phyloP scores from a whole-genome alignment of 1,139 yeast genomes.

The Ashbya aceris region DNA sequence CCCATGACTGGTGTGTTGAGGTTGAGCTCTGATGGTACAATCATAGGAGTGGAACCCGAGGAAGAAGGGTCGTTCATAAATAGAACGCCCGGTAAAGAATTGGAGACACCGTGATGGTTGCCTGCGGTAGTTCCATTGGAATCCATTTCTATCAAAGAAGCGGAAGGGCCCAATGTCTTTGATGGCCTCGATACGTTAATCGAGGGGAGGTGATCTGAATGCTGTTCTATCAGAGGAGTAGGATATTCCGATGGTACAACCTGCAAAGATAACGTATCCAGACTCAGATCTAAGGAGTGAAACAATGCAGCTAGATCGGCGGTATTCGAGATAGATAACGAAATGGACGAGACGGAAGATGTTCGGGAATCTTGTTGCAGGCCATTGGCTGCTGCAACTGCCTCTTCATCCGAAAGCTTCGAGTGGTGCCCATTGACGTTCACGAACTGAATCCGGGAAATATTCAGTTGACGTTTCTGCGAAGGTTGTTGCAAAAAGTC shows the following conservation, averaged over 20 bases:
- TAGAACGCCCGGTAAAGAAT: background rate
- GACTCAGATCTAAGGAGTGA: conserved; percentile 1
- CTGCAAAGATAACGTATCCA: conserved; percentile 3
- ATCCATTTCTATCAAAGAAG: conserved; percentile 1
- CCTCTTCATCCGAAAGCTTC: background rate
- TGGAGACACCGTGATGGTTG: conserved; percentile 1
- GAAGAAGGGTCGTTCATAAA: conserved; percentile 3
- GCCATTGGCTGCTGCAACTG: conserved; percentile 1
- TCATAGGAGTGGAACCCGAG: background rate
- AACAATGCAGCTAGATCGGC: conserved; percentile 1
- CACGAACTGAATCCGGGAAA: conserved; percentile 57
- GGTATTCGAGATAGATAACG: conserved; percentile 2
- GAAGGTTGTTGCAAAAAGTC: conserved; percentile 47
- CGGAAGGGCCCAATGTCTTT: conserved; percentile 2
- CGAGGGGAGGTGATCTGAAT: conserved; percentile 13
- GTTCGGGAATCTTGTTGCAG: conserved; percentile 1
- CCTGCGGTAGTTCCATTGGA: background rate
- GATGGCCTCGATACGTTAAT: conserved; percentile 13
- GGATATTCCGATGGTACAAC: conserved; percentile 11
- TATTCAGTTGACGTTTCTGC: conserved; percentile 36
- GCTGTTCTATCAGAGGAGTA: conserved; percentile 10
- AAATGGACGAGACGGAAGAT: conserved; percentile 2
- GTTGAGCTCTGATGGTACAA: conserved; percentile 1
- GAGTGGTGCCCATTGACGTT: conserved; percentile 3
- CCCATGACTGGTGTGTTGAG: background rate